These are phyloP conservation scores for Candida vaughaniae DNA, from an alignment of 805 yeast genomes.

Conservation along the genomic window DNA sequence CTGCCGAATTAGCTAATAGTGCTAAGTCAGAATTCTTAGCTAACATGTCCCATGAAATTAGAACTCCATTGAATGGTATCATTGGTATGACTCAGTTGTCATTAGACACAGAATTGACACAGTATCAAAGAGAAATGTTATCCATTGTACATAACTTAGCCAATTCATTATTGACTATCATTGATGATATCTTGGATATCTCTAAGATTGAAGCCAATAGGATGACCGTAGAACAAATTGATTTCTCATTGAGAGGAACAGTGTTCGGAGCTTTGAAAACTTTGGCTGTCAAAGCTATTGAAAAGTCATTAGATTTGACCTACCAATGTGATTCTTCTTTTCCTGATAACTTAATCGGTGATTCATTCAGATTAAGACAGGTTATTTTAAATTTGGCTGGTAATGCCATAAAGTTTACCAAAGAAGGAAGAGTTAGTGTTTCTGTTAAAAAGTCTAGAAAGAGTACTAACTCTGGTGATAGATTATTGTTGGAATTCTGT, in stretches of 20 bases:
- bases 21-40: constrained; percentile 90
- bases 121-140: constrained; percentile 88
- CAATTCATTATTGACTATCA: constrained; percentile 78
- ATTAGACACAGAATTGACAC: constrained; percentile 83
- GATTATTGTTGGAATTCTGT: constrained; percentile 70
- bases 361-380: constrained; percentile 83
- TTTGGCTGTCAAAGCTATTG: constrained; percentile 85
- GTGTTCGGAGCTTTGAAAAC: constrained; percentile 90
- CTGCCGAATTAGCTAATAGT: constrained; percentile 86
- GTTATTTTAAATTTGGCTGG: constrained; percentile 86
- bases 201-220: constrained; percentile 92
- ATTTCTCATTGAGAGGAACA: constrained; percentile 81
- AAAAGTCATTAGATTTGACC: constrained; percentile 74
- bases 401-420: constrained; percentile 86
- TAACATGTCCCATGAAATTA: constrained; percentile 67
- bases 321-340: constrained; percentile 83
- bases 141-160: constrained; percentile 87
- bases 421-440: constrained; percentile 75
- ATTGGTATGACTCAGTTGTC: constrained; percentile 92
- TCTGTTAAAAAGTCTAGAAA: constrained; percentile 58
- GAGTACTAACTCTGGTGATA: constrained; percentile 35
- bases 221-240: constrained; percentile 90
- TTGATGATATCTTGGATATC: constrained; percentile 87
- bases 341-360: constrained; percentile 86
- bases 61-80: constrained; percentile 92